phyloP scores from a whole-genome alignment of 2,329 filamentous ascomycete species.

The Fusarium nematophilum region DNA sequence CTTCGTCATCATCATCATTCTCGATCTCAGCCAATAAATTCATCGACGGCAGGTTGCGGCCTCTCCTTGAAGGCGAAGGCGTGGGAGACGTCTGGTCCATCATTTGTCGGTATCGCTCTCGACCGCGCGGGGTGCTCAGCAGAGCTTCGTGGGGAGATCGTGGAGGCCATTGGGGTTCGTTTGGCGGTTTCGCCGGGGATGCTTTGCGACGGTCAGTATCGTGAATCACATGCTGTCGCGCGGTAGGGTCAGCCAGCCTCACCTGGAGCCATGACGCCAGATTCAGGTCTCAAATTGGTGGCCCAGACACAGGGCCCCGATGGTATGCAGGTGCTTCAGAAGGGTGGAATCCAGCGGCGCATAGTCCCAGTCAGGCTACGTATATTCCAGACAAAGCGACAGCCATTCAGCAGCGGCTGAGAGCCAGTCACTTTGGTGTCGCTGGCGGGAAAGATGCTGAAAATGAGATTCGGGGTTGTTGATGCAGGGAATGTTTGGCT shows the following conservation, averaged over 20 bases:
- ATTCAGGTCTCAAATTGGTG: slow-evolving; percentile 12
- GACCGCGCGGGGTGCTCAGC: slow-evolving; percentile 79
- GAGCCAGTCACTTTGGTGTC: neutral
- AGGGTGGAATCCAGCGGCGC: slow-evolving; percentile 26
- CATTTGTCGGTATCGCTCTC: slow-evolving; percentile 77
- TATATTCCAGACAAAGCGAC: slow-evolving; percentile 23
- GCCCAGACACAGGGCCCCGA: slow-evolving; percentile 27
- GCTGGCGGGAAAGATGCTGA: slow-evolving; percentile 21
- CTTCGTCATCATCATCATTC: slow-evolving; percentile 74
- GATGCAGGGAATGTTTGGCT: slow-evolving; percentile 33
- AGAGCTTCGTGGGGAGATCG: slow-evolving; percentile 74
- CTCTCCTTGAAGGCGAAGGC: slow-evolving; percentile 65
- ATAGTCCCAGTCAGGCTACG: slow-evolving; percentile 34
- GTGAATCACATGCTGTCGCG: neutral
- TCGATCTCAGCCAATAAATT: slow-evolving; percentile 51
- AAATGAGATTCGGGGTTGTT: slow-evolving; percentile 22
- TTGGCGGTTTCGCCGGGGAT: slow-evolving; percentile 52
- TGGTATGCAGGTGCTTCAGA: slow-evolving; percentile 28
- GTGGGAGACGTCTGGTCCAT: slow-evolving; percentile 75
- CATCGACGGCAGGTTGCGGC: slow-evolving; percentile 39
- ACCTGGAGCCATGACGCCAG: slow-evolving; percentile 44
- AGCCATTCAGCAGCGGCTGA: slow-evolving; percentile 35
- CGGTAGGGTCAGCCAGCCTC: slow-evolving; percentile 9
- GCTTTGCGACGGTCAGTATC: slow-evolving; percentile 34
- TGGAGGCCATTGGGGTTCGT: slow-evolving; percentile 72